Evolutionary conservation across 768 basidiomycete genomes (phyloP).

Genomic region (Psilocybe tampanensis): DNA sequence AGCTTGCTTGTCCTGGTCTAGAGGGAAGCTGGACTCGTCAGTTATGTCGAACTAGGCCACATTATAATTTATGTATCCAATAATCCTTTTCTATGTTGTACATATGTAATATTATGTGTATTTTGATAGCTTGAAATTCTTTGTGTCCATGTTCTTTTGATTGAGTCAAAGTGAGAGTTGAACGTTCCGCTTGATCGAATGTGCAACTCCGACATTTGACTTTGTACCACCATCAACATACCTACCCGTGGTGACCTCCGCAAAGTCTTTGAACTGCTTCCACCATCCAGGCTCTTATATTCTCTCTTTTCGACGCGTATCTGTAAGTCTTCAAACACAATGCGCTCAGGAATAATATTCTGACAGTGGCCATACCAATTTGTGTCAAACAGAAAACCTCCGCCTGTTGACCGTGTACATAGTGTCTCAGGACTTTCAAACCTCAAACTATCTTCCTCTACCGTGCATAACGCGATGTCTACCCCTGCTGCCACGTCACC

Average conservation of each 20-base stretch:
- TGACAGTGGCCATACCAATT: not conserved
- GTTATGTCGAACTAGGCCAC: too few species aligned
- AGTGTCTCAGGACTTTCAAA: not conserved
- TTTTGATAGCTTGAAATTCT: not conserved
- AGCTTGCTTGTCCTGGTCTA: too few species aligned
- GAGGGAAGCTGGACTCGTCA: too few species aligned
- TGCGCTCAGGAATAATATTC: not conserved
- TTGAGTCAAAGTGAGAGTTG: not conserved
- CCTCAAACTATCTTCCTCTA: not conserved
- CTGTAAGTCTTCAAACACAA: not conserved
- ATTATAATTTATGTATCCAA: not conserved
- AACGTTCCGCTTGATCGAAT: not conserved
- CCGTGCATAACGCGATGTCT: slow-evolving; percentile 13
- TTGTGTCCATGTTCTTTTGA: not conserved
- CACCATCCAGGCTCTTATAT: not conserved
- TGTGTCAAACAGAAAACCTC: not conserved
- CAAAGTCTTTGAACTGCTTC: not conserved
- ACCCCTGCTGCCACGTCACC: slow-evolving; percentile 30
- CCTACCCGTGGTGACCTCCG: not conserved
- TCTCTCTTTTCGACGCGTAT: not conserved
- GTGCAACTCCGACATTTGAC: slow-evolving; percentile 14
- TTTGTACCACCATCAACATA: slow-evolving; percentile 5
- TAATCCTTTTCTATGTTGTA: not conserved
- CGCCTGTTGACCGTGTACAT: not conserved
- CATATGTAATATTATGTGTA: slow-evolving; percentile 2